Evolutionary conservation across 164 flowering plant genomes (phyloP).

Genomic region (Vitis rupestris): DNA sequence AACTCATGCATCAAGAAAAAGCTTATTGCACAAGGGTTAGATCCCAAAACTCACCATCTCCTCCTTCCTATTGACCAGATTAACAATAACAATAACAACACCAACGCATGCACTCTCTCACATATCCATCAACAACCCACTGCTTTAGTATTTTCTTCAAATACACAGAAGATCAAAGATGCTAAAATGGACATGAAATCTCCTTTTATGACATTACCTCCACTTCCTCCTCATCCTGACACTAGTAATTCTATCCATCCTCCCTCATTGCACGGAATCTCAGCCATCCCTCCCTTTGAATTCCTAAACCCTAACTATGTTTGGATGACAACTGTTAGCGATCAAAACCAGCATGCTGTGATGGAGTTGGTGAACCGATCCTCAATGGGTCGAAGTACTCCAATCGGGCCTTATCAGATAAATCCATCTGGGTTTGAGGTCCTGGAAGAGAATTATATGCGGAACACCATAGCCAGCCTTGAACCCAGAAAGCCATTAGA

Average conservation of each 20-base stretch:
- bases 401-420: neutral
- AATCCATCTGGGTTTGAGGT: constrained; percentile 12
- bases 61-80: constrained; percentile 13
- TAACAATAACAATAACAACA: neutral
- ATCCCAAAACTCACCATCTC: constrained; percentile 49
- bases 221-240: neutral
- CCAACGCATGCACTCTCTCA: constrained; percentile 11
- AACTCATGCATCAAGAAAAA: constrained; percentile 57
- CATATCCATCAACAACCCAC: constrained; percentile 19
- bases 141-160: constrained; percentile 18
- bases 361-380: neutral
- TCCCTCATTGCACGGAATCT: neutral
- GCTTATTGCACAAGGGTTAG: constrained; percentile 48
- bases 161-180: constrained; percentile 4
- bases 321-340: neutral
- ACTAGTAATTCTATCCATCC: neutral
- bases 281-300: constrained; percentile 3
- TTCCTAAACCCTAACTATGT: constrained; percentile 15
- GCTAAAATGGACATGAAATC: constrained; percentile 7
- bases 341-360: constrained; percentile 1
- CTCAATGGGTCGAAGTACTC: constrained; percentile 5
- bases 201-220: constrained; percentile 5
- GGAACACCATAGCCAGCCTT: constrained; percentile 1
- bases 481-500: neutral
- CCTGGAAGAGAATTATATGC: constrained; percentile 8